Evolutionary conservation across 163 green algal genomes (phyloP).

Genomic region (Trebouxia gelatinosa): DNA sequence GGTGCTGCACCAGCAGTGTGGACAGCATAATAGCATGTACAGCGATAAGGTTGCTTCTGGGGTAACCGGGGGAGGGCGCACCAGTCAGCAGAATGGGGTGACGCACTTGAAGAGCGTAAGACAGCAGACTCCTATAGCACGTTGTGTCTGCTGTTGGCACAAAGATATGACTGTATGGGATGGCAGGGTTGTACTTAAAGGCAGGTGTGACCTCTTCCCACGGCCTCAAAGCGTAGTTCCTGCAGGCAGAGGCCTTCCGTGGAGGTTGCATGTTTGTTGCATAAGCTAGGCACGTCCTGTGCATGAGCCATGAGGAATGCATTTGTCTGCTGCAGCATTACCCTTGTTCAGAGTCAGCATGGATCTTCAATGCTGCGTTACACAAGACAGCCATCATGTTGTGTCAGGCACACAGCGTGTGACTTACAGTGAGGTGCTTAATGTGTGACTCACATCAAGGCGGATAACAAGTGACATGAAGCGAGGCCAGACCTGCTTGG

Average conservation of each 20-base stretch:
- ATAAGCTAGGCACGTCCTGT: neutral
- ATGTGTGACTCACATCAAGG: no score
- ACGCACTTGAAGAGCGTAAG: conserved; percentile 63
- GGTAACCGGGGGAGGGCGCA: no score
- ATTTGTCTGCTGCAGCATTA: neutral
- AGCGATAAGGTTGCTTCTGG: no score
- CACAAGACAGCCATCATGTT: no score
- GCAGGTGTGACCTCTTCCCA: conserved; percentile 65
- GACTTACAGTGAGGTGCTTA: no score
- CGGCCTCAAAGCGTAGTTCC: conserved; percentile 47
- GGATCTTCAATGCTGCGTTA: no score
- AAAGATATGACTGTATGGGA: conserved; percentile 79
- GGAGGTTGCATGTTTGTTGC: neutral
- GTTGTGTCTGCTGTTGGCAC: conserved; percentile 73
- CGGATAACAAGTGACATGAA: no score
- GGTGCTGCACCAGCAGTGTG: no score
- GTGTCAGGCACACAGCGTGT: no score
- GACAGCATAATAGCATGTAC: no score
- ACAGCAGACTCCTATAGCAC: conserved; percentile 71
- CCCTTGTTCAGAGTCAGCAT: no score
- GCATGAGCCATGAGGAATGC: neutral
- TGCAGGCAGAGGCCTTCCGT: conserved; percentile 30
- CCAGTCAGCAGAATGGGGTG: conserved; percentile 73
- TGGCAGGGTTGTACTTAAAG: conserved; percentile 69
- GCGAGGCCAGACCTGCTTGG: neutral